Evolutionary conservation across 306 rosid genomes (phyloP), one percentile per base, ranked within the genome.

Genomic region (Oxytropis ochrocephala): DNA sequence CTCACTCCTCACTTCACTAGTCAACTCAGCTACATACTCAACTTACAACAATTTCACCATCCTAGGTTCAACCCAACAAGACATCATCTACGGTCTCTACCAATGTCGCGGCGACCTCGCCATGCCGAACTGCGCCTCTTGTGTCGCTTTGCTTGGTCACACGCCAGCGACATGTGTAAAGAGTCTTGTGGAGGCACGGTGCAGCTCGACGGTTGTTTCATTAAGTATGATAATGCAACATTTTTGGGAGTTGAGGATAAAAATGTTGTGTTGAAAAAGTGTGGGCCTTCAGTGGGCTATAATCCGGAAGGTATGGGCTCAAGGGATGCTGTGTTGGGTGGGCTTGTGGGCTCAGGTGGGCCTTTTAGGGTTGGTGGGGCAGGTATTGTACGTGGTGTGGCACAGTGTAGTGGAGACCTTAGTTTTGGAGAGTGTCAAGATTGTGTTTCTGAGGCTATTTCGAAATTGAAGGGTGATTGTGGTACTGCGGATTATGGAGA

Each of bases 91-190:
- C 72, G 98, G 96, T 2, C 96, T 94, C 69, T 90, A 79, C 86
- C 98, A 94, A 38, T 94, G 98, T 78, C 98, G 97, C 1, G 98
- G 87, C 1, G 95, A 94, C 80, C 90, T 90, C 29, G 71, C 96
- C 63, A 87, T 90, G 97, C 95, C 98, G 0, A 95, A 88, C 72
- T 94, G 98, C 61, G 89, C 98, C 65, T 44, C 92, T 0, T 90
- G 97, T 66, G 64, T 94, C 0, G 85, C 92, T n/a, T n/a, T n/a
- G n/a, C n/a, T n/a, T n/a, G n/a, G n/a, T n/a, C n/a, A 0, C 92
- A 80, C 4, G 78, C 98, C 0, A 79, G 89, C 1, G 64, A 18
- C n/a, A 48, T 90, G 48, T 93, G 98, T 54, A 50, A 76, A 2
- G 53, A 54, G 41, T 41, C 82, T 0, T 87, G 95, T 27, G 96